Evolutionary conservation across 345 rosid genomes (phyloP).

Genomic region (Pelargonium nanum): DNA sequence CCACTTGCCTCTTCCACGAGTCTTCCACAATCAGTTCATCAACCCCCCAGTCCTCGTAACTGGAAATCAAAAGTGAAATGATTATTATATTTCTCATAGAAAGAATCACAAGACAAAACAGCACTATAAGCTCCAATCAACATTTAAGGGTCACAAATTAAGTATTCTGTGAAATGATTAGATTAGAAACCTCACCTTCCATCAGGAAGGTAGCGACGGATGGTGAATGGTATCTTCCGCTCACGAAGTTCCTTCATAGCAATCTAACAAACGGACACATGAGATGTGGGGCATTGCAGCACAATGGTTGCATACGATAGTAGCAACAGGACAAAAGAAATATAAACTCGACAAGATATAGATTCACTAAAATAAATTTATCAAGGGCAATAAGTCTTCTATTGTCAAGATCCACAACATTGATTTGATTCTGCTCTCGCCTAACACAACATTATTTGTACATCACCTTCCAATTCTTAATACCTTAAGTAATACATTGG

Average conservation of each 20-base stretch:
- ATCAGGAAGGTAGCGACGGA: constrained; percentile 67
- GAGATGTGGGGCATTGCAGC: background rate
- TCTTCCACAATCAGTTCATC: constrained; percentile 87
- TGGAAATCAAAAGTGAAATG: constrained; percentile 12
- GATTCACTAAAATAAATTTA: too few relatives aligned
- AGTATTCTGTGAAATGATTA: background rate
- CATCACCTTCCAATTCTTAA: too few relatives aligned
- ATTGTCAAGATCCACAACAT: too few relatives aligned
- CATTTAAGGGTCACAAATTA: background rate
- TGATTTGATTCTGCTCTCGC: too few relatives aligned
- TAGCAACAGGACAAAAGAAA: background rate
- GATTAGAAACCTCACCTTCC: constrained; percentile 48
- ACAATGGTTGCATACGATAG: background rate
- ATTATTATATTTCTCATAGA: background rate
- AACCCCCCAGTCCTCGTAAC: constrained; percentile 84
- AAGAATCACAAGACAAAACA: background rate
- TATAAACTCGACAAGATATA: too few relatives aligned
- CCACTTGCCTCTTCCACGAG: constrained; percentile 93
- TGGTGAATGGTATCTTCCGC: constrained; percentile 79
- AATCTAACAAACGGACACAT: constrained; percentile 27
- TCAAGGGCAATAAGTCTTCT: background rate
- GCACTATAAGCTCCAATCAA: background rate
- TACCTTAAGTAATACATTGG: too few relatives aligned
- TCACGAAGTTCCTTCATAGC: constrained; percentile 89
- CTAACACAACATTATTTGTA: too few relatives aligned